These are phyloP conservation scores for Styphnolobium japonicum DNA, from an alignment of 306 rosid species.

Conservation along the genomic window DNA sequence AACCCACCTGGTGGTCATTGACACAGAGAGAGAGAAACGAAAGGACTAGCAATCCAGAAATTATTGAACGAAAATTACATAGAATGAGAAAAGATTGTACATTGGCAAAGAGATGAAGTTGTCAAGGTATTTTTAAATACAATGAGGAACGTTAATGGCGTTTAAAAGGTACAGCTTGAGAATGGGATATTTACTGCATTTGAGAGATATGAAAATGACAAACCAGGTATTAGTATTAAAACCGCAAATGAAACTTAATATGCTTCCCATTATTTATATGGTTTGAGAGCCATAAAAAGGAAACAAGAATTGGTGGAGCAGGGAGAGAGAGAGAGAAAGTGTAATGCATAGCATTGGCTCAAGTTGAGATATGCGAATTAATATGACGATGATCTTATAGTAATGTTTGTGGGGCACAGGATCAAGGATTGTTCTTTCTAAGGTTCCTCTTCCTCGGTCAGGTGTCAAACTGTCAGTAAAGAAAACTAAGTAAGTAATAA, in stretches of 20 bases:
- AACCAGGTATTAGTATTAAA: neutral
- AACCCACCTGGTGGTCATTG: conserved; percentile 46
- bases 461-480: too few relatives aligned
- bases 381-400: neutral
- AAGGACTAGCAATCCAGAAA: neutral
- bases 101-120: neutral
- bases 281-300: neutral
- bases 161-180: conserved; percentile 3
- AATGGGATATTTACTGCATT: conserved; percentile 5
- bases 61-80: too few relatives aligned
- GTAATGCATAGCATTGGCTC: neutral
- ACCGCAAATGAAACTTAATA: neutral
- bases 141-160: neutral
- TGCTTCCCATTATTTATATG: too few relatives aligned
- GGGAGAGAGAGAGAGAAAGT: too few relatives aligned
- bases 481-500: too few relatives aligned
- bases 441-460: too few relatives aligned
- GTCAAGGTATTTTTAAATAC: neutral
- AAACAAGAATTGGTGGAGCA: neutral
- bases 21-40: neutral
- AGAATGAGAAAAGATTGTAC: too few relatives aligned
- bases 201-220: neutral
- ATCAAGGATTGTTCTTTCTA: neutral
- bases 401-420: neutral
- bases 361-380: neutral